Conservation (phyloP, 495 filamentous ascomycete genomes). For the Aspergillus conjunctus region DNA sequence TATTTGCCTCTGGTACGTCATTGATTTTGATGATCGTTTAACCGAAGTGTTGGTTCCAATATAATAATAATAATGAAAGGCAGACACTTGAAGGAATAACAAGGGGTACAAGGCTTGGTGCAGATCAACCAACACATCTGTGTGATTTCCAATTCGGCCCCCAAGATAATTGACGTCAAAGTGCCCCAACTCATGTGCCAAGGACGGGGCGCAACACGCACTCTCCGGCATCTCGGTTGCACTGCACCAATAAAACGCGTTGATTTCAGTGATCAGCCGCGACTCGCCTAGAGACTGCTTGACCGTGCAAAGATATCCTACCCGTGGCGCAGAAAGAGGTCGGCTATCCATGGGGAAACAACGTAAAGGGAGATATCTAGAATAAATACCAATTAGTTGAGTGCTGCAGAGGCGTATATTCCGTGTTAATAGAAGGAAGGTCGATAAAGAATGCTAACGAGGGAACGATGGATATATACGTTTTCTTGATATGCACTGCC, state of each 20-base stretch:
- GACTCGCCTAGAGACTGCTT: background rate
- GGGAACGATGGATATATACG: background rate
- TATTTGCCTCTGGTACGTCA: too few species aligned
- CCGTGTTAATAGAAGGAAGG: too few species aligned
- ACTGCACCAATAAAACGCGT: background rate
- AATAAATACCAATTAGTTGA: background rate
- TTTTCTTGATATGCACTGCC: too few species aligned
- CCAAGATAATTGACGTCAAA: background rate
- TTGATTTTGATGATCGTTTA: too few species aligned
- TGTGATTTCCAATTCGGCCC: background rate
- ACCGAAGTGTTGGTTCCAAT: too few species aligned
- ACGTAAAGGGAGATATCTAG: background rate
- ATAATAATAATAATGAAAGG: too few species aligned
- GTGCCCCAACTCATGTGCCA: too few species aligned
- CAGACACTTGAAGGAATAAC: too few species aligned
- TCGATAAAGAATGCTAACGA: background rate
- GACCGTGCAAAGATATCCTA: background rate
- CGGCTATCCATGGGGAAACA: background rate
- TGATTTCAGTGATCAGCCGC: background rate
- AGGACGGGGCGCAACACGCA: too few species aligned
- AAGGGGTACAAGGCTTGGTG: too few species aligned
- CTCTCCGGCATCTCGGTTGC: too few species aligned
- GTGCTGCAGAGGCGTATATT: background rate
- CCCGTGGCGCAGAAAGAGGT: background rate
- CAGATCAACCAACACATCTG: background rate